A percentile compares a stretch with the other conserved stretches of the same genome.
These are phyloP conservation scores for Mucor plumbeus DNA, from an alignment of 371 early-diverging fungal species.

Conservation along the genomic window DNA sequence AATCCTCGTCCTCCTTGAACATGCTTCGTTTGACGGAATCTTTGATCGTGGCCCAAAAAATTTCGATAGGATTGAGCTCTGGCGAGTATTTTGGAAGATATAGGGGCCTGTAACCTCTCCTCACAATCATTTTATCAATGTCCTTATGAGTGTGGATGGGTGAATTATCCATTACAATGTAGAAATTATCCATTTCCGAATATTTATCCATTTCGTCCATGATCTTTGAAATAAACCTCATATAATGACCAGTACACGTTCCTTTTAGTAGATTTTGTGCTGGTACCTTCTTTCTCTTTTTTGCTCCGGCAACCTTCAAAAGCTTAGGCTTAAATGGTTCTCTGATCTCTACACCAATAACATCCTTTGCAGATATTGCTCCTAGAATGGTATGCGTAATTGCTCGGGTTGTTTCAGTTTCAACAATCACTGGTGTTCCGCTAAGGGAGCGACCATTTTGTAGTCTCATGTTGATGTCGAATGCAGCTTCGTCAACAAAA, in stretches of 20 bases:
- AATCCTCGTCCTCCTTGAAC: constrained; percentile 18
- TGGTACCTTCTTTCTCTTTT: constrained; percentile 14
- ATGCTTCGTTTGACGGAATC: constrained; percentile 29
- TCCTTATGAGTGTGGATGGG: constrained; percentile 21
- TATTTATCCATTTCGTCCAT: constrained; percentile 14
- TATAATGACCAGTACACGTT: constrained; percentile 19
- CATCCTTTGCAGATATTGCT: constrained; percentile 10
- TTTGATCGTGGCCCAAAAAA: constrained; percentile 33
- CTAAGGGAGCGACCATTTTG: constrained; percentile 16
- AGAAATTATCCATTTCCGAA: constrained; percentile 9
- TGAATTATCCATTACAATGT: constrained; percentile 22
- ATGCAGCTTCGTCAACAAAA: constrained; percentile 27
- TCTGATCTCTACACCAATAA: constrained; percentile 15
- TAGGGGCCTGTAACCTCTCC: constrained; percentile 17
- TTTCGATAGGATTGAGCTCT: constrained; percentile 20
- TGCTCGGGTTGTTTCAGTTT: constrained; percentile 18
- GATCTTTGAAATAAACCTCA: constrained; percentile 10
- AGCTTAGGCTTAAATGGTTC: constrained; percentile 1
- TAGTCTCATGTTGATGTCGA: constrained; percentile 23
- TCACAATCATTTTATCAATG: constrained; percentile 11
- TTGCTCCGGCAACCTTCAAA: constrained; percentile 5
- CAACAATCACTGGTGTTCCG: constrained; percentile 24
- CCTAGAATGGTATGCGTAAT: constrained; percentile 18
- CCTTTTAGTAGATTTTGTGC: not conserved
- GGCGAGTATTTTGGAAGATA: constrained; percentile 19